Base-by-base conservation (phyloP, 148 eudicot species). In the Silene conica region DNA sequence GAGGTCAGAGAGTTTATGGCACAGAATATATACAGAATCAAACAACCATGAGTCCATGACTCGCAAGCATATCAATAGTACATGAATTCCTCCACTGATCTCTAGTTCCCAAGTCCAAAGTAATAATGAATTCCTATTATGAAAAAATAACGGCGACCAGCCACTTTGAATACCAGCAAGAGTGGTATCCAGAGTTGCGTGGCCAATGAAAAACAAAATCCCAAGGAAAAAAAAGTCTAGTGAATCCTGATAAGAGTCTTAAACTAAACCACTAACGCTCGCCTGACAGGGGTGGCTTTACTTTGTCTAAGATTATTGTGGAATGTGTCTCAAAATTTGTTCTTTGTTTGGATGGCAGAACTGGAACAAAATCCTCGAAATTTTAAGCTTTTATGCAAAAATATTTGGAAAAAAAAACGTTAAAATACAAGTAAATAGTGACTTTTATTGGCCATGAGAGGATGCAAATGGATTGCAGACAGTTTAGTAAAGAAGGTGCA, bases 1-100 rank as follows among this genome's bases (percentile, higher is more conserved):
- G 70, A 38, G 70, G 28, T 67, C 18, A 67, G 70, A n/a, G 20
- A 67, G 18, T 68, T 68, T 68, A 48, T 11, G 71, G n/a, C 54
- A 56, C 22, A 21, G 38, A 61, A 55, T 19, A 34, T 73, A 66
- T 46, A 31, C 2, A 31, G 34, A 31, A 31, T 31, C 34, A 31
- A 60, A 20, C 46, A 12, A 22, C 34, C 34, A 68, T 20, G 57
- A 68, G n/a, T 21, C 34, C 34, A 68, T 20, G 57, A 68, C 28
- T 21, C 11, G 31, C 25, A 69, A 67, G 26, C 55, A 19, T 21
- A 18, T 10, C 25, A 31, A 31, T 2, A 31, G 34, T 31, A 31
- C 34, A 19, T 69, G 54, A 41, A 26, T 26, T 26, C 28, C 28
- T 26, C 70, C 38, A 10, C 28, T n/a, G n/a, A n/a, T n/a, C 19